phyloP scores from a whole-genome alignment of 306 rosid genomes.

The Hippophae rhamnoides region DNA sequence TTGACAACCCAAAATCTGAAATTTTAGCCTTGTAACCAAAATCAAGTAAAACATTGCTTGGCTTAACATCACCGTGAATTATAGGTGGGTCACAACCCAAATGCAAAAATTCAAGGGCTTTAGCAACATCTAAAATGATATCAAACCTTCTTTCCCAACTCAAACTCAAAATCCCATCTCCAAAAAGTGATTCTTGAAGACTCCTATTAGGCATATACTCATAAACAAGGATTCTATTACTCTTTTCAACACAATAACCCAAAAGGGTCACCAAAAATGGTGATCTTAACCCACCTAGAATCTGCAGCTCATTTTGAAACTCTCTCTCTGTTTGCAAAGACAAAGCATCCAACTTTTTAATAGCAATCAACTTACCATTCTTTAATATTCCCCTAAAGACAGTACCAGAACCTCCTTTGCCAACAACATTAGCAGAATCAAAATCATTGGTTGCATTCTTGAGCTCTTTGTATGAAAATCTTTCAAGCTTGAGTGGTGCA shows the following conservation, averaged over 20 bases:
- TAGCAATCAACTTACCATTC: slow-evolving; percentile 66
- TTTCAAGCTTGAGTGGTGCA: slow-evolving; percentile 75
- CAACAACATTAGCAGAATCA: slow-evolving; percentile 58
- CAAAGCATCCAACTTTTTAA: slow-evolving; percentile 58
- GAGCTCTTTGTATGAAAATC: slow-evolving; percentile 73
- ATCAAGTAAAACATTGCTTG: slow-evolving; percentile 84
- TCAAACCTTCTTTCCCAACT: slow-evolving; percentile 81
- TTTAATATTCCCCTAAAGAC: slow-evolving; percentile 69
- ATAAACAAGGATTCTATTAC: slow-evolving; percentile 59
- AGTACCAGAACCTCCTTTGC: slow-evolving; percentile 94
- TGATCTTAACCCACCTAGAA: slow-evolving; percentile 85
- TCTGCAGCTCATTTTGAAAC: slow-evolving; percentile 90
- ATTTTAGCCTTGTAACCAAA: slow-evolving; percentile 51
- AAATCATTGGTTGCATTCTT: slow-evolving; percentile 62
- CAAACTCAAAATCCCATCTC: slow-evolving; percentile 48
- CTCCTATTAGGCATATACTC: slow-evolving; percentile 86
- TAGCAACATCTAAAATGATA: slow-evolving; percentile 61
- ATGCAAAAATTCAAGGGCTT: slow-evolving; percentile 82
- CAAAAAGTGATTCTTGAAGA: slow-evolving; percentile 81
- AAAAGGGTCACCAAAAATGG: slow-evolving; percentile 74
- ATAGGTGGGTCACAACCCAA: slow-evolving; percentile 91
- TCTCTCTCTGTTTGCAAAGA: slow-evolving; percentile 72
- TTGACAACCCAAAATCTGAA: slow-evolving; percentile 84
- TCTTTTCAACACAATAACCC: slow-evolving; percentile 81
- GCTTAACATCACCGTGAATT: slow-evolving; percentile 87